Base-by-base conservation (phyloP, 2,329 filamentous ascomycete species). In the Diplocarpon mali region DNA sequence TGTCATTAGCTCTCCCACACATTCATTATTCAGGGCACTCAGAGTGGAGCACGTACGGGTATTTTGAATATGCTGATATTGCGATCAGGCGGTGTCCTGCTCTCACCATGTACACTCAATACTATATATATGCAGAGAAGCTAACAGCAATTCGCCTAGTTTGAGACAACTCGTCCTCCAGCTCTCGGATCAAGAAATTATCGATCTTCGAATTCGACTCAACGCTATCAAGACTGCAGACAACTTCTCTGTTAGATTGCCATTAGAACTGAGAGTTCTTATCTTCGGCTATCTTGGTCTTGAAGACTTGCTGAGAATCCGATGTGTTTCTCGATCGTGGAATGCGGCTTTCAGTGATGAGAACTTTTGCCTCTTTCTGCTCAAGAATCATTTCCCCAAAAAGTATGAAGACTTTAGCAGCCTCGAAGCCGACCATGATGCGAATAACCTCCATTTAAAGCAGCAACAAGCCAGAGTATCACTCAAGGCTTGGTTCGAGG, bases 321-420 rank as follows among this genome's bases (percentile, higher is more conserved):
- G 50, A 15, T 38, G 37, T n/a, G 56, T 60, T 16, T 55, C 46
- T 28, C 47, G 24, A 6, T 15, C 15, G 27, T 60, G 58, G 58
- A 47, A 48, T n/a, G 32, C 16, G 12, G 47, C 31, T 12, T 57
- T 58, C 34, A 47, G 47, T 3, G 47, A 44, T 20, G 39, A 38
- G 9, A 45, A 54, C 0, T 31, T 56, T 27, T 55, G 43, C 28
- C n/a, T 41, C 4, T 38, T 37, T 7, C 35, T 56, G 7, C 44
- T 55, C 5, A 42, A 52, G 29, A 40, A 17, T 24, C 45, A 57
- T 28, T 53, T 57, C 35, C 49, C 36, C 16, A 10, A 42, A 15
- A 32, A 35, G 7, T 42, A 31, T 15, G 14, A 35, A 10, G 30
- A 40, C 1, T 43, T 37, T 16, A 38, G 29, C 27, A 6, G 17